Conservation (phyloP, 768 basidiomycete genomes). For the Dioszegia aurantiaca region DNA sequence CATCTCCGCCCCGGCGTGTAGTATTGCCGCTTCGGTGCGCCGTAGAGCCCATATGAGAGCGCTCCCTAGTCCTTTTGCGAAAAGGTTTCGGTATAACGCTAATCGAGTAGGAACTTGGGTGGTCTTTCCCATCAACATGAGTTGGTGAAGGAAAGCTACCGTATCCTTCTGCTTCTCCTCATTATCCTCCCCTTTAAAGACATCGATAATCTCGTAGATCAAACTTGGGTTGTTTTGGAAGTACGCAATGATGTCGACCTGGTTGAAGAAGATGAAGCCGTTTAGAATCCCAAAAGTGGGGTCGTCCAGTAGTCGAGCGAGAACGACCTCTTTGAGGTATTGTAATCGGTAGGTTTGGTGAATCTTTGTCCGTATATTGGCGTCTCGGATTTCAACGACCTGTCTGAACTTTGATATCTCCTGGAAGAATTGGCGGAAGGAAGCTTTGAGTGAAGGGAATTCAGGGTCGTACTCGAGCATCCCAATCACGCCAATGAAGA, state of each 20-base stretch:
- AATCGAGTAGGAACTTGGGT: slow-evolving; percentile 84
- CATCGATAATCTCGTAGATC: slow-evolving; percentile 43
- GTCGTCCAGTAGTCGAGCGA: slow-evolving; percentile 90
- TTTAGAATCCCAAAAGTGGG: slow-evolving; percentile 95
- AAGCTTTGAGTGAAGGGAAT: slow-evolving; percentile 92
- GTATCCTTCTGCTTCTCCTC: slow-evolving; percentile 64
- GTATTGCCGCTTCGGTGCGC: slow-evolving; percentile 63
- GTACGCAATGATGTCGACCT: slow-evolving; percentile 93
- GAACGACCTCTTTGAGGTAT: slow-evolving; percentile 96
- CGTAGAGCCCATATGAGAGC: slow-evolving; percentile 89
- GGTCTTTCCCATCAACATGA: slow-evolving; percentile 94
- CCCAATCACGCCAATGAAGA: slow-evolving; percentile 88
- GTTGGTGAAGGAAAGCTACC: slow-evolving; percentile 81
- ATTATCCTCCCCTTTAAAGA: slow-evolving; percentile 52
- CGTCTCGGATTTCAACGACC: slow-evolving; percentile 78
- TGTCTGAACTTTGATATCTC: slow-evolving; percentile 81
- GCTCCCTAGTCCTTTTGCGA: slow-evolving; percentile 82
- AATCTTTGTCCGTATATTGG: slow-evolving; percentile 74
- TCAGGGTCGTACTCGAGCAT: slow-evolving; percentile 99
- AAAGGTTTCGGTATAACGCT: slow-evolving; percentile 76
- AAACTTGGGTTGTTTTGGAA: slow-evolving; percentile 58
- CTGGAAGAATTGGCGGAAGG: slow-evolving; percentile 88
- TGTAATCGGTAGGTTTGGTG: slow-evolving; percentile 96
- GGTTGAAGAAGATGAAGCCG: slow-evolving; percentile 97
- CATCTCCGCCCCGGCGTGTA: slow-evolving; percentile 81